phyloP scores from a whole-genome alignment of 2,329 filamentous ascomycete species.

The Fusarium sp. region DNA sequence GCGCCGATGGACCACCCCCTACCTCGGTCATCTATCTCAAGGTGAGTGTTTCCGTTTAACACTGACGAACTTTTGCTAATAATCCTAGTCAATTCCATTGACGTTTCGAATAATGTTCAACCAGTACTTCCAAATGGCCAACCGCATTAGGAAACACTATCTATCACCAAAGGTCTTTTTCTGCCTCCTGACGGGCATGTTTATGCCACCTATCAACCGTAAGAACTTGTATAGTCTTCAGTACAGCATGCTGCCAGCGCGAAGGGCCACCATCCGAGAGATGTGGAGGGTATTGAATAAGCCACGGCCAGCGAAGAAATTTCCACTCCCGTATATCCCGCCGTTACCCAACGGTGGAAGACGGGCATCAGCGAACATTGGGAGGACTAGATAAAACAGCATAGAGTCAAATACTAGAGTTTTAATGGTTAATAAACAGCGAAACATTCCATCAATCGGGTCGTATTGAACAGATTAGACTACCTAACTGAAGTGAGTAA shows the following conservation, averaged over 20 bases:
- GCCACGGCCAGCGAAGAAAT: conserved; percentile 57
- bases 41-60: conserved; percentile 59
- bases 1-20: conserved; percentile 63
- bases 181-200: conserved; percentile 88
- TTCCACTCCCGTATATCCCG: conserved; percentile 51
- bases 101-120: conserved; percentile 95
- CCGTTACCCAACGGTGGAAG: conserved; percentile 48
- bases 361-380: conserved; percentile 43
- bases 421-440: conserved; percentile 15
- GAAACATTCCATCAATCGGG: neutral
- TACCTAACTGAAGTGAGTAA: neutral
- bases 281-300: conserved; percentile 82
- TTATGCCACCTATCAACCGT: conserved; percentile 94
- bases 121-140: conserved; percentile 95
- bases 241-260: conserved; percentile 95
- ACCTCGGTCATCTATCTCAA: conserved; percentile 90
- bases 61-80: neutral
- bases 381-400: conserved; percentile 42
- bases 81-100: conserved; percentile 81
- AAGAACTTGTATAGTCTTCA: conserved; percentile 96
- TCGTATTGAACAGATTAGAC: too few relatives aligned
- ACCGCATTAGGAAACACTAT: conserved; percentile 95
- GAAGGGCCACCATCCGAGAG: conserved; percentile 82
- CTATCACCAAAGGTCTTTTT: conserved; percentile 88
- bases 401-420: conserved; percentile 12